phyloP scores from a whole-genome alignment of 352 stramenopile species.

The Phytopythium vexans region DNA sequence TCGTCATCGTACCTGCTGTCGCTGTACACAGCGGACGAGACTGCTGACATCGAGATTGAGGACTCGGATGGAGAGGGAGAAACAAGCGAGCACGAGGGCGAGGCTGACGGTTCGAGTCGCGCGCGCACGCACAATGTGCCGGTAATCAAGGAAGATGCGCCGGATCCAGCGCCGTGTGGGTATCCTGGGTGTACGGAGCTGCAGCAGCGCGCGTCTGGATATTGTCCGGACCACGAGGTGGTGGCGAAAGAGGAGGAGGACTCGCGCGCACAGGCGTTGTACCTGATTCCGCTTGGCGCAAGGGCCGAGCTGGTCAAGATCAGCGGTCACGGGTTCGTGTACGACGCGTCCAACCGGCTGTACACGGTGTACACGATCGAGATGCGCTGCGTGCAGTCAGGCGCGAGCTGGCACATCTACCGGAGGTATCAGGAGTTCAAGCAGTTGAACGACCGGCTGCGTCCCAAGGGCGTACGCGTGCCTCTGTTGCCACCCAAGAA shows the following conservation, averaged over 20 bases:
- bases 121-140: slow-evolving; percentile 51
- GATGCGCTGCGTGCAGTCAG: slow-evolving; percentile 72
- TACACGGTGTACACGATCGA: slow-evolving; percentile 82
- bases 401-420: slow-evolving; percentile 80
- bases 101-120: slow-evolving; percentile 14
- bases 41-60: slow-evolving; percentile 78
- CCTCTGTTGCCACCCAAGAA: slow-evolving; percentile 82
- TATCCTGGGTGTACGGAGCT: slow-evolving; percentile 55
- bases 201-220: slow-evolving; percentile 64
- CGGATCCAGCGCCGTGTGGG: slow-evolving; percentile 38
- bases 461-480: slow-evolving; percentile 60
- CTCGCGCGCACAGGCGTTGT: slow-evolving; percentile 73
- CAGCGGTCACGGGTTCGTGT: slow-evolving; percentile 68
- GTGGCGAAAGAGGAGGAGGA: slow-evolving; percentile 80
- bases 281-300: slow-evolving; percentile 66
- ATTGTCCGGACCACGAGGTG: slow-evolving; percentile 76
- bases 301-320: slow-evolving; percentile 78
- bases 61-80: slow-evolving; percentile 12
- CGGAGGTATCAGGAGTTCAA: slow-evolving; percentile 86
- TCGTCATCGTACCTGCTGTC: slow-evolving; percentile 71
- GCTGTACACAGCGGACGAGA: slow-evolving; percentile 78
- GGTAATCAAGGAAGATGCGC: slow-evolving; percentile 39
- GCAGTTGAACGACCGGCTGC: slow-evolving; percentile 63
- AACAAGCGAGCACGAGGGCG: slow-evolving; percentile 4
- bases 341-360: slow-evolving; percentile 65